Evolutionary conservation across 2,329 filamentous ascomycete genomes (phyloP).

Genomic region (Rutstroemia sp.): DNA sequence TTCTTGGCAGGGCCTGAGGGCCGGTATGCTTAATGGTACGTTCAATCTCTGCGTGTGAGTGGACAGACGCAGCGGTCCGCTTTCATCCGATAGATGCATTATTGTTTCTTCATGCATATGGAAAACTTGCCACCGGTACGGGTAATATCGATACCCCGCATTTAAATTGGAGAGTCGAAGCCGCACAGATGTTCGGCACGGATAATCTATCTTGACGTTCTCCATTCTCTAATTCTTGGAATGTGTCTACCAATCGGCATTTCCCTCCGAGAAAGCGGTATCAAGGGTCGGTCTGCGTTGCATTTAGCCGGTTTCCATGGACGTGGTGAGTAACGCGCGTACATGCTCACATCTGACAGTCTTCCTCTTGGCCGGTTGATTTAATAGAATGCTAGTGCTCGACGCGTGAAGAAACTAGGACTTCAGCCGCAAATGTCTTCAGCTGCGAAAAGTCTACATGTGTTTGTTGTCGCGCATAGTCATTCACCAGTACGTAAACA

Average conservation of each 20-base stretch:
- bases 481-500: too few relatives aligned
- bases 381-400: too few relatives aligned
- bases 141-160: conserved; percentile 6
- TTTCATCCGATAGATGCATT: neutral
- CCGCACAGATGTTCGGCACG: neutral
- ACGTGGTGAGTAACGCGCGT: too few relatives aligned
- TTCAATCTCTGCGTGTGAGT: conserved; percentile 1
- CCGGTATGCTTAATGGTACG: neutral
- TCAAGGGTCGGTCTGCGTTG: too few relatives aligned
- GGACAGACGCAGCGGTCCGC: neutral
- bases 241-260: neutral
- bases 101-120: neutral
- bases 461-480: too few relatives aligned
- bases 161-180: neutral
- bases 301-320: too few relatives aligned
- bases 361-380: too few relatives aligned
- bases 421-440: too few relatives aligned
- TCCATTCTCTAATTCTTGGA: neutral
- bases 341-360: too few relatives aligned
- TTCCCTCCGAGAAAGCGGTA: too few relatives aligned
- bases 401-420: too few relatives aligned
- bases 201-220: neutral
- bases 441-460: too few relatives aligned
- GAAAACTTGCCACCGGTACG: neutral
- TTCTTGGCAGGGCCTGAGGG: neutral